Conservation (phyloP, 345 rosid species). For the Populus tremula region DNA sequence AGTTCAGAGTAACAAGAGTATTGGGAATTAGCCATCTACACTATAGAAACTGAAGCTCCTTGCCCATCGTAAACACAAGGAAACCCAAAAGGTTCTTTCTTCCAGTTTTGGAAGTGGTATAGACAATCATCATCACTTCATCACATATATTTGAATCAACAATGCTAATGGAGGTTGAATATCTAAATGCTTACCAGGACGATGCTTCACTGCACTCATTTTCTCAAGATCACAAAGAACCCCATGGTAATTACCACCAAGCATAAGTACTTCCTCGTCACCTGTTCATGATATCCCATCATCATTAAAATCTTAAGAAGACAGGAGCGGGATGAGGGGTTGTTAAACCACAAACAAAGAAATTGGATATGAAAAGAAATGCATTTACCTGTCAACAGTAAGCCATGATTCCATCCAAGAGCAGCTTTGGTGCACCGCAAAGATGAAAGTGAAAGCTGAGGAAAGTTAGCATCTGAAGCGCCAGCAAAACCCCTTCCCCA, state of each 20-base stretch:
- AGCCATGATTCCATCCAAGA: slow-evolving; percentile 85
- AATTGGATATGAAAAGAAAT: not conserved
- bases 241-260: slow-evolving; percentile 61
- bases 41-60: not conserved
- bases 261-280: slow-evolving; percentile 58
- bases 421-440: slow-evolving; percentile 40
- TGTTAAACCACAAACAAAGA: not conserved
- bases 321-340: not conserved
- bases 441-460: slow-evolving; percentile 42
- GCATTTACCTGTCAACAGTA: slow-evolving; percentile 54
- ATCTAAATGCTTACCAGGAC: slow-evolving; percentile 32
- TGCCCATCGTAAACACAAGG: not conserved
- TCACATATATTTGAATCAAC: not conserved
- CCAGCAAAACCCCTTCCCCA: slow-evolving; percentile 86
- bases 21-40: not conserved
- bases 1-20: not conserved
- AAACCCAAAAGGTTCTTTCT: not conserved
- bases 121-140: not conserved
- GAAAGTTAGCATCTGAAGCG: slow-evolving; percentile 42
- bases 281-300: slow-evolving; percentile 34
- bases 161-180: not conserved
- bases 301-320: not conserved
- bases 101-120: not conserved
- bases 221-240: slow-evolving; percentile 41
- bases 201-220: slow-evolving; percentile 31